Conservation (phyloP, 352 stramenopile genomes). For the Phytophthora brassicae region DNA sequence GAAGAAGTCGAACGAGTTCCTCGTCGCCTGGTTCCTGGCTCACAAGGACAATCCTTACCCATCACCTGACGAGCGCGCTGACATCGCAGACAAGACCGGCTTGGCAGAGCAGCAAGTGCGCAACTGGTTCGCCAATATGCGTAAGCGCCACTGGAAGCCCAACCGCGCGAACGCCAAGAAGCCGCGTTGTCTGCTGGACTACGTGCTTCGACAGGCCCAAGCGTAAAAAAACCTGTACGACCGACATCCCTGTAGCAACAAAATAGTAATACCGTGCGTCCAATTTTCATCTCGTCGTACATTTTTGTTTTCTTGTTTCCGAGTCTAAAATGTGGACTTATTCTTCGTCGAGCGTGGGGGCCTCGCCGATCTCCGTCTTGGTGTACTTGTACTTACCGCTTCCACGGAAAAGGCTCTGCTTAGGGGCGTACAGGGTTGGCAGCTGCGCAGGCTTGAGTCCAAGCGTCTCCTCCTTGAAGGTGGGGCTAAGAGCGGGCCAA, state of each 20-base stretch:
- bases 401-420: slow-evolving; percentile 44
- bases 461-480: slow-evolving; percentile 79
- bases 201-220: slow-evolving; percentile 70
- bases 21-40: slow-evolving; percentile 84
- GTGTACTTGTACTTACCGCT: slow-evolving; percentile 84
- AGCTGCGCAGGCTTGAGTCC: slow-evolving; percentile 43
- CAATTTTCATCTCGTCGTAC: slow-evolving; percentile 17
- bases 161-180: slow-evolving; percentile 67
- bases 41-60: slow-evolving; percentile 87
- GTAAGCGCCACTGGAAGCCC: slow-evolving; percentile 89
- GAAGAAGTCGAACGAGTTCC: slow-evolving; percentile 81
- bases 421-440: slow-evolving; percentile 24
- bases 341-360: slow-evolving; percentile 72
- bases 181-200: slow-evolving; percentile 75
- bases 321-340: slow-evolving; percentile 7
- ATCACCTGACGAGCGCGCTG: slow-evolving; percentile 54
- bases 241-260: not conserved
- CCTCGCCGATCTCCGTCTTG: slow-evolving; percentile 70
- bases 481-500: slow-evolving; percentile 66
- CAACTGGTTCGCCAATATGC: slow-evolving; percentile 91
- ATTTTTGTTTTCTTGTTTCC: slow-evolving; percentile 16
- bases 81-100: slow-evolving; percentile 70
- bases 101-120: slow-evolving; percentile 82
- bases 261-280: not conserved
- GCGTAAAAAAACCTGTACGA: slow-evolving; percentile 16